Percentiles rank a stretch among this genome's conserved stretches.
phyloP scores from a whole-genome alignment of 2,329 filamentous ascomycete species.

The Stromatinia cepivora region DNA sequence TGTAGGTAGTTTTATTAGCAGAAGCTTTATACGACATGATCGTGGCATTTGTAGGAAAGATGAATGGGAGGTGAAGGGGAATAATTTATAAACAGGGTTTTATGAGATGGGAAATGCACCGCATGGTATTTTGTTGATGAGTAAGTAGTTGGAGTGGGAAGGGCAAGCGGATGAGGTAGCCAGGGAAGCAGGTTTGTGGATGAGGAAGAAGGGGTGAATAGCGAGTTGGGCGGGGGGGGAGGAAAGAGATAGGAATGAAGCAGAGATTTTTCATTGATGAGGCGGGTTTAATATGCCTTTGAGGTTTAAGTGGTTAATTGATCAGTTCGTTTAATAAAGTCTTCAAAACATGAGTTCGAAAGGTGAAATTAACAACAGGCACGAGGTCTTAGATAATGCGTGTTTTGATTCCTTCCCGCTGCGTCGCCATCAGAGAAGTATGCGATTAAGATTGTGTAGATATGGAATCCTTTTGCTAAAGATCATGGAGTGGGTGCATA shows the following conservation, averaged over 20 bases:
- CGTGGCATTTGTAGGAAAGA: background rate
- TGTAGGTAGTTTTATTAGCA: too few relatives aligned
- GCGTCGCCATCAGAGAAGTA: too few relatives aligned
- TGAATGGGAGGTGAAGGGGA: background rate
- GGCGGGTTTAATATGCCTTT: background rate
- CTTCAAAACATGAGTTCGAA: too few relatives aligned
- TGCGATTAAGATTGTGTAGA: too few relatives aligned
- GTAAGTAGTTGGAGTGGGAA: background rate
- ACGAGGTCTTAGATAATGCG: too few relatives aligned
- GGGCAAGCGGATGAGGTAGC: background rate
- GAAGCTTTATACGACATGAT: slow-evolving; percentile 1
- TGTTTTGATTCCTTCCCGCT: too few relatives aligned
- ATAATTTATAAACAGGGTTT: background rate
- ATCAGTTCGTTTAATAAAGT: background rate
- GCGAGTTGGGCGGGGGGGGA: background rate
- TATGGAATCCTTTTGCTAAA: too few relatives aligned
- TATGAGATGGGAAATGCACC: background rate
- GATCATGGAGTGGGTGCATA: too few relatives aligned
- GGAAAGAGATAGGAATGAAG: background rate
- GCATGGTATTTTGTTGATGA: background rate
- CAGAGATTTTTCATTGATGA: background rate
- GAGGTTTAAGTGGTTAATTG: background rate
- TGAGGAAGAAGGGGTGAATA: background rate
- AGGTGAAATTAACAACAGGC: too few relatives aligned
- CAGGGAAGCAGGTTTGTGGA: background rate